Evolutionary conservation across 192 early-diverging fungal species (phyloP).

Genomic region (Linnemannia zychae): DNA sequence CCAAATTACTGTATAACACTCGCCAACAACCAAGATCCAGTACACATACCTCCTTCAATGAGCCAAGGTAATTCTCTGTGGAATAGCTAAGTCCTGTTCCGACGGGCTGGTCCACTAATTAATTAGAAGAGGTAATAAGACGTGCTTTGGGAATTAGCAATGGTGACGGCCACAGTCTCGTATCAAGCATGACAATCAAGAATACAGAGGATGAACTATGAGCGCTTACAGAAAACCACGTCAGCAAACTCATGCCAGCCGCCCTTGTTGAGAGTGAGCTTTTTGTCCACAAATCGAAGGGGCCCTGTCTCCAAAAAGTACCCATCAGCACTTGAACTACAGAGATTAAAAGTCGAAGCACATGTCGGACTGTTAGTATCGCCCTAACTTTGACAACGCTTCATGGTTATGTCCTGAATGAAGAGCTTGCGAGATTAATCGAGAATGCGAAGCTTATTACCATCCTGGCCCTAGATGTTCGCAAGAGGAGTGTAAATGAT

Average conservation of each 20-base stretch:
- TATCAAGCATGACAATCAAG: not conserved
- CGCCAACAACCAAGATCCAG: not conserved
- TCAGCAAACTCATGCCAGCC: conserved; percentile 75
- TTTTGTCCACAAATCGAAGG: conserved; percentile 58
- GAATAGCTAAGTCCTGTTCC: conserved; percentile 74
- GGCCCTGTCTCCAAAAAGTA: conserved; percentile 74
- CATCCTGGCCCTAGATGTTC: not conserved
- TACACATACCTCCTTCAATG: conserved; percentile 62
- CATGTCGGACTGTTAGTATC: not conserved
- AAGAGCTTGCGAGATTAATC: not conserved
- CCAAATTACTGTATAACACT: not conserved
- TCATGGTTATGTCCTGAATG: not conserved
- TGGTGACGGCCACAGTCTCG: not conserved
- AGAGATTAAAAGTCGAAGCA: not conserved
- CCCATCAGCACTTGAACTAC: conserved; percentile 70
- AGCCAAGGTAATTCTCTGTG: conserved; percentile 48
- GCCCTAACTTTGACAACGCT: not conserved
- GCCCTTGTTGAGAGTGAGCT: conserved; percentile 57
- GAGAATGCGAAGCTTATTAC: not conserved
- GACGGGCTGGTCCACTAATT: conserved; percentile 73
- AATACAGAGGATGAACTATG: not conserved
- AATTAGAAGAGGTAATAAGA: not conserved
- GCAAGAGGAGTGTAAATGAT: not conserved
- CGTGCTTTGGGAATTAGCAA: not conserved
- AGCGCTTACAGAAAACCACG: conserved; percentile 64